A percentile compares a stretch with the other conserved stretches of the same genome.
Conservation (phyloP, 305 asterid genomes). For the Rubia tinctorum region DNA sequence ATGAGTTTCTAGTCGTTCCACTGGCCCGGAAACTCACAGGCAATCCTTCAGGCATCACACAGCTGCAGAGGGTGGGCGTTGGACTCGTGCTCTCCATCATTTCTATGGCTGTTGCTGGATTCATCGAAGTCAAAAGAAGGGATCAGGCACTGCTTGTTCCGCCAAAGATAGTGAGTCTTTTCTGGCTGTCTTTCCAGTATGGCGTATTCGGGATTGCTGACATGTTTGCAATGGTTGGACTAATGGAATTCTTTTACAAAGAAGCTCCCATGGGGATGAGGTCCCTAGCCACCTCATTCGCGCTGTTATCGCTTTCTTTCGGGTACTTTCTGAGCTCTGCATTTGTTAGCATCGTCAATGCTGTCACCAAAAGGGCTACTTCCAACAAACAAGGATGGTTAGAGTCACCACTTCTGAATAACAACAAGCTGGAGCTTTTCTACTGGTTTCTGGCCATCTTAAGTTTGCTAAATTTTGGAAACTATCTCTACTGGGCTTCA, state of each 20-base stretch:
- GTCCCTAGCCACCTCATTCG: conserved; percentile 61
- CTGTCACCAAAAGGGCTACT: conserved; percentile 33
- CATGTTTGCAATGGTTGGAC: conserved; percentile 84
- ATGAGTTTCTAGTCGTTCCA: conserved; percentile 46
- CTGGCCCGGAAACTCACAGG: conserved; percentile 37
- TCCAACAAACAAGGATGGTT: conserved; percentile 50
- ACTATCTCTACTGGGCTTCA: conserved; percentile 65
- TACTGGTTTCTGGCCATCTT: conserved; percentile 65
- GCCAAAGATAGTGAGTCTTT: conserved; percentile 21
- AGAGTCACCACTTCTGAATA: conserved; percentile 46
- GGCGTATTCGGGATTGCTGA: conserved; percentile 75
- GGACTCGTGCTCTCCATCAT: conserved; percentile 43
- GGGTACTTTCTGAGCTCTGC: conserved; percentile 71
- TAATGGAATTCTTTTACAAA: conserved; percentile 80
- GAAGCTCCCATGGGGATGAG: conserved; percentile 66
- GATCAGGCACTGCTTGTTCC: conserved; percentile 24
- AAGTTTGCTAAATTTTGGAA: conserved; percentile 59
- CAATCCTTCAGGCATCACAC: conserved; percentile 46
- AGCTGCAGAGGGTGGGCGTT: conserved; percentile 48
- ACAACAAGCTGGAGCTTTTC: conserved; percentile 64
- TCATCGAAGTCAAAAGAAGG: conserved; percentile 48
- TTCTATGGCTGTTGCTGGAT: conserved; percentile 45
- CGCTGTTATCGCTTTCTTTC: conserved; percentile 73
- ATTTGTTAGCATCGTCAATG: conserved; percentile 65
- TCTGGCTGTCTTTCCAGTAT: conserved; percentile 62